Evolutionary conservation across 208 protist species (phyloP), one percentile per base, ranked within the genome.

Genomic region (Blastocrithidia nonstop): DNA sequence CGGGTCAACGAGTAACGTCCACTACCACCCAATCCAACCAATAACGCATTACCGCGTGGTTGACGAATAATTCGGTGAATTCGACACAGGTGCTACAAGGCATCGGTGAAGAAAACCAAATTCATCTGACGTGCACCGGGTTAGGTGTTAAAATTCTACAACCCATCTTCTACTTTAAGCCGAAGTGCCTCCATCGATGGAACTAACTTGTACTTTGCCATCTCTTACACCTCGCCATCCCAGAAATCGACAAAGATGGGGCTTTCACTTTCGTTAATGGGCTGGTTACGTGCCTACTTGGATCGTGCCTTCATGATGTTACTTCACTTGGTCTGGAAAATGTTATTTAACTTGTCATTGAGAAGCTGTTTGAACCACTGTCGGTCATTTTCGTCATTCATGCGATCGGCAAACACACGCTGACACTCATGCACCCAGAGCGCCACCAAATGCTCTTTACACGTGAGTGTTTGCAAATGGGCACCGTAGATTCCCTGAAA

Each of bases 71-170:
- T 93, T 45, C 97, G 77, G 48, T 91, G 74, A 50, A 99, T 98
- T 29, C 96, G 82, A 57, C 87, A 96, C 1, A 98, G 45, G 57
- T 99, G 96, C 49, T 96, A 76, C 16, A 99, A 82, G 0, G 97
- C 97, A 56, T 99, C 96, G 7, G 83, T 75, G 68, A 99, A 99
- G 42, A 99, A 90, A 38, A 99, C 96, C 9, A 99, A 77, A 45
- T 98, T 85, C 84, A 98, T 93, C 41, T 71, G 66, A 3, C 71
- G 64, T 28, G 75, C 57, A 11, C 93, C 93, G 6, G 87, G 83
- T 63, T 95, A 89, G 19, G 68, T 50, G 74, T 96, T 96, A 68
- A 88, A 95, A 44, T 96, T 85, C n/a, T 89, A 76, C 4, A 98
- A 66, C 11, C 76, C 77, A 24, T 97, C 85, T 60, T 97, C 86